These are phyloP conservation scores for Cercospora sojina DNA, from an alignment of 2,329 filamentous ascomycete species.

Conservation along the genomic window DNA sequence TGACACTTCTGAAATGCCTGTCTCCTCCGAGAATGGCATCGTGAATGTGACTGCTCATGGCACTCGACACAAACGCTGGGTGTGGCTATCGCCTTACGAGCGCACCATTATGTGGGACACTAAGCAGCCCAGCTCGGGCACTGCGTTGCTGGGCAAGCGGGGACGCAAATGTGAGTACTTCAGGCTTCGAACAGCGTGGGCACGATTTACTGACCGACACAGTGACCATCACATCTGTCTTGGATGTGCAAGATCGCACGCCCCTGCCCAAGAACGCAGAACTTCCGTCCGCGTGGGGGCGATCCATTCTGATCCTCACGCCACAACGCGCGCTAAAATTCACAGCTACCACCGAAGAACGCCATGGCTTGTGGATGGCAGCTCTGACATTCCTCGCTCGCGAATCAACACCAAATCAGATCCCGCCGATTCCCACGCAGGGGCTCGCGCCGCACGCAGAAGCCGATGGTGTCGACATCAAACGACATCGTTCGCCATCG, in stretches of 20 bases:
- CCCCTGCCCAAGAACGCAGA: slow-evolving; percentile 66
- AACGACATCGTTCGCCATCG: slow-evolving; percentile 34
- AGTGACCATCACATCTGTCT: slow-evolving; percentile 94
- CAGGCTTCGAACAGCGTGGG: background rate
- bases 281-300: slow-evolving; percentile 63
- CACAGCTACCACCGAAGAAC: slow-evolving; percentile 76
- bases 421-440: slow-evolving; percentile 33
- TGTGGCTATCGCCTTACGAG: slow-evolving; percentile 97
- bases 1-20: slow-evolving; percentile 46
- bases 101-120: slow-evolving; percentile 96
- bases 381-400: slow-evolving; percentile 93
- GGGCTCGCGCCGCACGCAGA: slow-evolving; percentile 20
- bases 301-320: slow-evolving; percentile 92
- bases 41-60: slow-evolving; percentile 65
- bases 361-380: slow-evolving; percentile 93
- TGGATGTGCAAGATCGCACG: slow-evolving; percentile 95
- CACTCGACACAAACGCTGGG: slow-evolving; percentile 89
- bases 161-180: slow-evolving; percentile 81
- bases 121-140: slow-evolving; percentile 88
- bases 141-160: slow-evolving; percentile 86
- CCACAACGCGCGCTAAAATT: slow-evolving; percentile 94
- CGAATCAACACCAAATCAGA: slow-evolving; percentile 54
- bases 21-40: slow-evolving; percentile 57
- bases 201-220: slow-evolving; percentile 29
- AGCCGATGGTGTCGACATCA: slow-evolving; percentile 33